Conservation (phyloP, 805 yeast genomes). For the Zygosaccharomyces gambellarensis region DNA sequence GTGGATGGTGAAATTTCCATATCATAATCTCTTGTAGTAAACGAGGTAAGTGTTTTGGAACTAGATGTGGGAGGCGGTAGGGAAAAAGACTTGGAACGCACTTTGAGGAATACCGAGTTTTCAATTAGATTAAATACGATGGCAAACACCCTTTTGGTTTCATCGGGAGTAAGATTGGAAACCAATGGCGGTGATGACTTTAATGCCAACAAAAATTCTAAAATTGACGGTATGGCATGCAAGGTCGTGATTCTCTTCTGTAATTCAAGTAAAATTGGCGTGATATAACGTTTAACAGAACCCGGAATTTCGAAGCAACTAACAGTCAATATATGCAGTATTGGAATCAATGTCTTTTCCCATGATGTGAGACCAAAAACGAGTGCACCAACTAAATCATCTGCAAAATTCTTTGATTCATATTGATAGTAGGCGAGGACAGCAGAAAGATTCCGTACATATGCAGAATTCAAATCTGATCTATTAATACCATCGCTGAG, state of each 20-base stretch:
- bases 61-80: neutral
- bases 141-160: slow-evolving; percentile 74
- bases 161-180: slow-evolving; percentile 69
- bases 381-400: slow-evolving; percentile 55
- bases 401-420: slow-evolving; percentile 55
- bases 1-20: slow-evolving; percentile 57
- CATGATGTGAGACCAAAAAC: slow-evolving; percentile 62
- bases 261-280: slow-evolving; percentile 64
- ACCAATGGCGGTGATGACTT: slow-evolving; percentile 62
- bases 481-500: slow-evolving; percentile 45
- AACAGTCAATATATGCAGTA: slow-evolving; percentile 67
- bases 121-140: slow-evolving; percentile 77
- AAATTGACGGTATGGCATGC: slow-evolving; percentile 63
- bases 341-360: slow-evolving; percentile 74
- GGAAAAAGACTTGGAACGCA: slow-evolving; percentile 10
- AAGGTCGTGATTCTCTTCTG: slow-evolving; percentile 71
- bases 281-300: slow-evolving; percentile 62
- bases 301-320: slow-evolving; percentile 79
- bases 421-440: slow-evolving; percentile 54
- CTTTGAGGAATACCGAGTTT: slow-evolving; percentile 51
- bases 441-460: slow-evolving; percentile 57
- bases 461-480: slow-evolving; percentile 62
- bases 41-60: neutral
- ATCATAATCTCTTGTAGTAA: slow-evolving; percentile 40
- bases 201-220: slow-evolving; percentile 68